These are phyloP conservation scores for maize (Zea mays) DNA, from an alignment of 176 grass and related monocot genomes.

Conservation along the genomic window DNA sequence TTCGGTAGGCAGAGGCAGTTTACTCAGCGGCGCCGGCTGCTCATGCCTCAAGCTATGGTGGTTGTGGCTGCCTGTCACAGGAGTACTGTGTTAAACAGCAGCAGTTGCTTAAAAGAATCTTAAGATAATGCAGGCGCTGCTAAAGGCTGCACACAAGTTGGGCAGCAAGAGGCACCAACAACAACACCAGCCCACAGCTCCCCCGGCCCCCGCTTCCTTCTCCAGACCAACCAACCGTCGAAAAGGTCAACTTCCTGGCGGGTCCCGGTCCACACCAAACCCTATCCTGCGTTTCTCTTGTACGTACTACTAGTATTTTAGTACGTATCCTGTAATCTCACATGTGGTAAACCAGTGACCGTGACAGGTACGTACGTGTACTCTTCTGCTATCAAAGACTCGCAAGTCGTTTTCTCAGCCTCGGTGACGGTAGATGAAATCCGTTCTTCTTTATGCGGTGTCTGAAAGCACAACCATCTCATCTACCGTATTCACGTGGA, in stretches of 20 bases:
- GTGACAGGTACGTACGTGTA: conserved; percentile 23
- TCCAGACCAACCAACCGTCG: conserved; percentile 29
- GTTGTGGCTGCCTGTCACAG: too few relatives aligned
- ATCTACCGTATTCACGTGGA: not conserved
- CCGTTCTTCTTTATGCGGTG: conserved; percentile 1
- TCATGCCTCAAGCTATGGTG: too few relatives aligned
- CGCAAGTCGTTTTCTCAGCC: conserved; percentile 27
- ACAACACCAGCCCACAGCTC: not conserved
- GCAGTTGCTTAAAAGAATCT: too few relatives aligned
- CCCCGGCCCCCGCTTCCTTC: conserved; percentile 14
- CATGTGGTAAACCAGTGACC: conserved; percentile 35
- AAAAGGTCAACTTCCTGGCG: conserved; percentile 35
- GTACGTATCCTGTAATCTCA: conserved; percentile 41
- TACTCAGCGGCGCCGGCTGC: too few relatives aligned
- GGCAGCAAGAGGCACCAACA: not conserved
- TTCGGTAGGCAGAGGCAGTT: too few relatives aligned
- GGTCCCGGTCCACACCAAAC: conserved; percentile 35
- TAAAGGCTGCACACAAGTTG: too few relatives aligned
- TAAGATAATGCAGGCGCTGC: too few relatives aligned
- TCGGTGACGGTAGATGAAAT: conserved; percentile 20
- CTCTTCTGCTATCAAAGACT: conserved; percentile 3
- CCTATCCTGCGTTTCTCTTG: conserved; percentile 30
- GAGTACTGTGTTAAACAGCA: too few relatives aligned
- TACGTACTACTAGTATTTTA: conserved; percentile 10
- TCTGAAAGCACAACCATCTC: not conserved